These are phyloP conservation scores for Mortierella sp. DNA, from an alignment of 371 early-diverging fungal genomes.

Conservation along the genomic window DNA sequence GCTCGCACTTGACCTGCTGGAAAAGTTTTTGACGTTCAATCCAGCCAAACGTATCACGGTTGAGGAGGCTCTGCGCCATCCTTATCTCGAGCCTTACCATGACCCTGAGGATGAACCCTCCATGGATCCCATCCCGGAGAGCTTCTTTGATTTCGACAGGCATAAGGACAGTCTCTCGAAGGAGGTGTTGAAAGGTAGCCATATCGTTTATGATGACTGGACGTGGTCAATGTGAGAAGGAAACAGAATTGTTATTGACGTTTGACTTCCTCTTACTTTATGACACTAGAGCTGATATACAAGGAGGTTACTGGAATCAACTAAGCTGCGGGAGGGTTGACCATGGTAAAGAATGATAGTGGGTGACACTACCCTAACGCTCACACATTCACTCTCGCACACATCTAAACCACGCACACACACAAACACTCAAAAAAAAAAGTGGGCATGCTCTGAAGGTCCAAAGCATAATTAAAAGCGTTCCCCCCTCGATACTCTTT, in stretches of 20 bases:
- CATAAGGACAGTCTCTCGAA: slow-evolving; percentile 86
- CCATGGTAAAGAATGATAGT: too few relatives aligned
- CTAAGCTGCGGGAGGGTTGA: not conserved
- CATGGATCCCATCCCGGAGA: slow-evolving; percentile 80
- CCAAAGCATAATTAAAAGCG: too few relatives aligned
- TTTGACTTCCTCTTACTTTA: too few relatives aligned
- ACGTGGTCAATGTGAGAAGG: too few relatives aligned
- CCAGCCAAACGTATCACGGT: slow-evolving; percentile 94
- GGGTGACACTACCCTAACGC: not conserved
- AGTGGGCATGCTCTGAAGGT: too few relatives aligned
- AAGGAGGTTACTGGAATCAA: slow-evolving; percentile 41
- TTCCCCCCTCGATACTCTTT: too few relatives aligned
- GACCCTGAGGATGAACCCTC: slow-evolving; percentile 87
- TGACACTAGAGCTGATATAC: slow-evolving; percentile 36
- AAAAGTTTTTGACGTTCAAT: slow-evolving; percentile 93
- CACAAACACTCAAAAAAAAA: not conserved
- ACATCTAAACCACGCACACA: not conserved
- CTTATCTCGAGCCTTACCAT: slow-evolving; percentile 90
- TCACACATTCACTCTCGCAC: too few relatives aligned
- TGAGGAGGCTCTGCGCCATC: slow-evolving; percentile 91
- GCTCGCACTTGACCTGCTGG: slow-evolving; percentile 87
- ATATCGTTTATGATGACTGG: too few relatives aligned
- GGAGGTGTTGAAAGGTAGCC: slow-evolving; percentile 49
- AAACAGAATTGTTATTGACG: too few relatives aligned
- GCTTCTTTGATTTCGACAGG: slow-evolving; percentile 90